Conservation (phyloP, 192 early-diverging fungal species). For the Entomortierella parvispora region DNA sequence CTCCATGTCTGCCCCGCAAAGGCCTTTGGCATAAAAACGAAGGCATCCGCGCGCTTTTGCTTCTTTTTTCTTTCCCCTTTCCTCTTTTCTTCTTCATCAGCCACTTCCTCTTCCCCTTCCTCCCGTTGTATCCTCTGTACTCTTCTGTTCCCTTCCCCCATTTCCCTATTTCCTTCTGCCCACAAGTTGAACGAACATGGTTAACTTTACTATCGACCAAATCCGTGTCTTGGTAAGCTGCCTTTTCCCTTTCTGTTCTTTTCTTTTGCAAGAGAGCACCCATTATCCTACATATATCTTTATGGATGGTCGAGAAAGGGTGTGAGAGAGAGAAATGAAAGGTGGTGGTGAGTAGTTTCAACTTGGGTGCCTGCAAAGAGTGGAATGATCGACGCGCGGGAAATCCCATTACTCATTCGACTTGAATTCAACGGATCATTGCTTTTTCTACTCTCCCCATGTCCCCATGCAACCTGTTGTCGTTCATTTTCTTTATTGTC, state of each 20-base stretch:
- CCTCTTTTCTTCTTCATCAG: not conserved
- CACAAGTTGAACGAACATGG: slow-evolving; percentile 44
- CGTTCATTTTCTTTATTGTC: too few relatives aligned
- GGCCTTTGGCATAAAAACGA: too few relatives aligned
- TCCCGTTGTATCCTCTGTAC: too few relatives aligned
- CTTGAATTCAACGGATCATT: too few relatives aligned
- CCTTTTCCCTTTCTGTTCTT: not conserved
- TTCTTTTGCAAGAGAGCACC: not conserved
- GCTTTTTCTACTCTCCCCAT: too few relatives aligned
- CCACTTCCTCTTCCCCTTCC: not conserved
- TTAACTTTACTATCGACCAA: slow-evolving; percentile 56
- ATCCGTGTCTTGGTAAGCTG: slow-evolving; percentile 53
- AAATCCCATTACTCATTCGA: too few relatives aligned
- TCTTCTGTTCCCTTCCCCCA: not conserved
- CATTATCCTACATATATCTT: not conserved
- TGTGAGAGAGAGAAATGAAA: not conserved
- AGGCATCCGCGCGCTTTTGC: not conserved
- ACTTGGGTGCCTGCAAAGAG: too few relatives aligned
- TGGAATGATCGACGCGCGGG: too few relatives aligned
- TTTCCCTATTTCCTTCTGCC: not conserved
- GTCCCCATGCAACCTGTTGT: too few relatives aligned
- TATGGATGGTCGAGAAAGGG: not conserved
- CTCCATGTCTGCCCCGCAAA: too few relatives aligned
- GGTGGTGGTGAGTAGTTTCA: too few relatives aligned
- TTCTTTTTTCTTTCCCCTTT: not conserved